These are phyloP conservation scores for Erythrophleum fordii DNA, from an alignment of 306 rosid species.

Conservation along the genomic window DNA sequence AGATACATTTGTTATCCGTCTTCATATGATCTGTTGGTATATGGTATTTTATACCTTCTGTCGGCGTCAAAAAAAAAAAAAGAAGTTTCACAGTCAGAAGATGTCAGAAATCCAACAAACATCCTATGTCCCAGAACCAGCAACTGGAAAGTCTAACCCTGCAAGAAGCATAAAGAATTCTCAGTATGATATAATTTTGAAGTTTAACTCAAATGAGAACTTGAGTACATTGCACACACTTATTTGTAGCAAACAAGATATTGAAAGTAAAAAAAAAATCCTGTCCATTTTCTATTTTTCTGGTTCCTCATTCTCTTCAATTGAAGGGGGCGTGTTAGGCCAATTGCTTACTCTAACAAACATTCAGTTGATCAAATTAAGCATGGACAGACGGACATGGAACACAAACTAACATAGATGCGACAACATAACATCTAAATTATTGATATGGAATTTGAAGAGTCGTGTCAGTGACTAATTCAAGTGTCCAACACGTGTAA, in stretches of 20 bases:
- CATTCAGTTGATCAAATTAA: constrained; percentile 1
- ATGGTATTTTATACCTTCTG: constrained; percentile 46
- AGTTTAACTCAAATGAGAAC: neutral
- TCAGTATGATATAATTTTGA: constrained; percentile 16
- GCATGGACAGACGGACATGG: neutral
- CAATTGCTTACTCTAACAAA: neutral
- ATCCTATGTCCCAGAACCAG: constrained; percentile 4
- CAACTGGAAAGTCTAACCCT: constrained; percentile 34
- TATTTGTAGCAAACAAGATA: neutral
- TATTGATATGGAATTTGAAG: neutral
- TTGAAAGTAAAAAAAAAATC: neutral
- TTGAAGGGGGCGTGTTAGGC: neutral
- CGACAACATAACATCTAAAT: neutral
- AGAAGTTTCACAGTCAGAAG: constrained; percentile 26
- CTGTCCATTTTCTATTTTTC: neutral
- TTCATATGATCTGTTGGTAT: constrained; percentile 38
- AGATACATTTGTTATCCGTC: constrained; percentile 38
- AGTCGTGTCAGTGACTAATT: neutral
- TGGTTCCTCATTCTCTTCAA: neutral
- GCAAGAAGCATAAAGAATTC: constrained; percentile 35
- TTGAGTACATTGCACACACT: neutral
- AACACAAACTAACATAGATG: neutral
- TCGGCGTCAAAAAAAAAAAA: constrained; percentile 1
- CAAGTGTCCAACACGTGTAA: no score
- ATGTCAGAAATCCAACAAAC: constrained; percentile 26